Evolutionary conservation across 768 basidiomycete species (phyloP), one percentile per base, ranked within the genome.

Genomic region (Macrolepiota dolichaula): DNA sequence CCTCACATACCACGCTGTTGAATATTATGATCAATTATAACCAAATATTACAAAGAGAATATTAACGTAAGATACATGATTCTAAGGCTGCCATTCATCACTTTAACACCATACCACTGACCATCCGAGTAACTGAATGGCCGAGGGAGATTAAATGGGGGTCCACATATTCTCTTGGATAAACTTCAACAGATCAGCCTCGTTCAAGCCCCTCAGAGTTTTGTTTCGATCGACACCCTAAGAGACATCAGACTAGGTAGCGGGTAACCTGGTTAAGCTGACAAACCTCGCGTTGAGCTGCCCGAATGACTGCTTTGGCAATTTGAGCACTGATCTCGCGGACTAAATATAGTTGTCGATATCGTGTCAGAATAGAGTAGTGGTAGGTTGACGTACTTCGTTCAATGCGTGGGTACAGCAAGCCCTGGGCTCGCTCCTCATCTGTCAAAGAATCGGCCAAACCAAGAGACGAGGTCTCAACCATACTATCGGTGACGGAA

Each of bases 381-480:
- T 13, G 37, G 53, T 13, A 19, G 3, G 37, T 55, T 29, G 40
- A 71, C 77, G 56, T 66, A 84, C 82, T 88, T 67, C 94, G 82
- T 67, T 89, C 84, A 60, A 96, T 79, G 51, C 85, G 84, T 49
- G 96, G 95, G 73, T 97, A 97, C 7, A 98, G 72, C 51, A 95
- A 79, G 47, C 84, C 89, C 44, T 75, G 67, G 2, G 76, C 78
- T 44, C 74, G 80, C 74, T 97, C 96, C 37, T 91, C 88, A 12
- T 70, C 65, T 1, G 83, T 92, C 44, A 96, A 79, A 3, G 91
- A 84, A 61, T 87, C 74, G 3, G 91, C 87, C 42, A 97, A 81
- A 6, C 92, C 92, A 29, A 92, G 79, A 3, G 94, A 89, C 12
- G 91, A 83, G 4, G 92, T 89, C 71, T 96, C 94, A 25, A 97